Evolutionary conservation across 139 green algal species (phyloP).

Genomic region (Edaphochlamys debaryana): DNA sequence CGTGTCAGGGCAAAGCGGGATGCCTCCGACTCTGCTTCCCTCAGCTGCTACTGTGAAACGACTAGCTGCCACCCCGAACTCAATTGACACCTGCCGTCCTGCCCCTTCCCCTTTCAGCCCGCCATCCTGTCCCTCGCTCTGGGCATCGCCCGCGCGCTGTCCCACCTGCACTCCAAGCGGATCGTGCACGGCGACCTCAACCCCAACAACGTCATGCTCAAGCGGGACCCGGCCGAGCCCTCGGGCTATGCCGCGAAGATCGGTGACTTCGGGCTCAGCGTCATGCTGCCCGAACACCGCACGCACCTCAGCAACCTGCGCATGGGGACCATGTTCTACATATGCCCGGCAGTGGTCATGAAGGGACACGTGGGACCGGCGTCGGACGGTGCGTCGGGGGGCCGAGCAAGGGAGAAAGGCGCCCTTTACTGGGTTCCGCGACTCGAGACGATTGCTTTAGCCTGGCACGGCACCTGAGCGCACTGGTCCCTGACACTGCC

Average conservation of each 20-base stretch:
- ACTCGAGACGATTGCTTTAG: background rate
- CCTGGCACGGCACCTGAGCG: too few relatives aligned
- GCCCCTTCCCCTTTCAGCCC: background rate
- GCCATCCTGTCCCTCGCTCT: slow-evolving; percentile 22
- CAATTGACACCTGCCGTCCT: too few relatives aligned
- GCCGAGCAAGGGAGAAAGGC: too few relatives aligned
- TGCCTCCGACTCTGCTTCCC: background rate
- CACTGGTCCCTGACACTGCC: too few relatives aligned
- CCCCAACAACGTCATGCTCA: slow-evolving; percentile 53
- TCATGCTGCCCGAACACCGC: slow-evolving; percentile 11
- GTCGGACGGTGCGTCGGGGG: background rate
- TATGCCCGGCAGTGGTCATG: slow-evolving; percentile 21
- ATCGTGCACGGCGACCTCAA: slow-evolving; percentile 65
- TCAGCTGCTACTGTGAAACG: accelerated
- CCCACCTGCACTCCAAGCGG: slow-evolving; percentile 60
- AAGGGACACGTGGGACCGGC: background rate
- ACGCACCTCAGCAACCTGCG: slow-evolving; percentile 41
- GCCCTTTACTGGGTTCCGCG: background rate
- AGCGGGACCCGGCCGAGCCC: background rate
- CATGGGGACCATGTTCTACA: slow-evolving; percentile 48
- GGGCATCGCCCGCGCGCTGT: slow-evolving; percentile 49
- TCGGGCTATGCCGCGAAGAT: slow-evolving; percentile 22
- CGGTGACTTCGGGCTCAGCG: slow-evolving; percentile 37
- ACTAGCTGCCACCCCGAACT: too few relatives aligned
- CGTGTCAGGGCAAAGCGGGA: too few relatives aligned